Evolutionary conservation across 2,329 filamentous ascomycete species (phyloP).

Genomic region (Onygenales sp.): DNA sequence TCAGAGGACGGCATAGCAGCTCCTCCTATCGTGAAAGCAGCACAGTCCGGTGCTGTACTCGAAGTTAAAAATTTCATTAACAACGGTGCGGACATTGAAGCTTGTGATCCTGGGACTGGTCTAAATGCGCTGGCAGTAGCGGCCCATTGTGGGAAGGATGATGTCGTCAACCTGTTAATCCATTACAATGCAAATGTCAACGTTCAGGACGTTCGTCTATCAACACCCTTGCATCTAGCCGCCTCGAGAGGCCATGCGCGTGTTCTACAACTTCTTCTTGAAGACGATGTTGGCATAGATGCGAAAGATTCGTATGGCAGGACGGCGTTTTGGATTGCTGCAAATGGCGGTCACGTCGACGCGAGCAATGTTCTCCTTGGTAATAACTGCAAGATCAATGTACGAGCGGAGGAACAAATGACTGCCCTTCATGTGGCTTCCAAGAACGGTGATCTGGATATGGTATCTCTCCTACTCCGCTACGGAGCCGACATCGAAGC

Average conservation of each 20-base stretch:
- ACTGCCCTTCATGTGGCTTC: constrained; percentile 31
- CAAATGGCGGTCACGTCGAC: constrained; percentile 25
- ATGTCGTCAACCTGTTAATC: constrained; percentile 24
- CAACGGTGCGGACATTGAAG: constrained; percentile 22
- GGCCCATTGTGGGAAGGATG: constrained; percentile 30
- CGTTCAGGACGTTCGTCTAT: constrained; percentile 21
- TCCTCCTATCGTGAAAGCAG: constrained; percentile 26
- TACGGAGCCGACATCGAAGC: constrained; percentile 20
- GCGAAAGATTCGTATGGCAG: constrained; percentile 21
- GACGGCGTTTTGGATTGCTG: constrained; percentile 28
- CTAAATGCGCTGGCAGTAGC: constrained; percentile 30
- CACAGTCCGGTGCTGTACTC: constrained; percentile 24
- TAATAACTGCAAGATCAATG: constrained; percentile 20
- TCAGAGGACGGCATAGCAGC: constrained; percentile 19
- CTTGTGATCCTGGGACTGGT: constrained; percentile 21
- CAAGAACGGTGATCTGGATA: constrained; percentile 27
- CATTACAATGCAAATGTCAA: constrained; percentile 22
- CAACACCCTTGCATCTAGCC: constrained; percentile 27
- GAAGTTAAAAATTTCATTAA: constrained; percentile 26
- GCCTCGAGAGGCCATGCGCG: constrained; percentile 25
- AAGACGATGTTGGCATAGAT: constrained; percentile 22
- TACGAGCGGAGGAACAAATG: constrained; percentile 21
- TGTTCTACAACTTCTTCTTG: constrained; percentile 24
- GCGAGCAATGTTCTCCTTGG: constrained; percentile 23
- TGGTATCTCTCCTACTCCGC: constrained; percentile 23